These are phyloP conservation scores for Scheffersomyces amazonensis DNA, from an alignment of 805 yeast genomes.

Conservation along the genomic window DNA sequence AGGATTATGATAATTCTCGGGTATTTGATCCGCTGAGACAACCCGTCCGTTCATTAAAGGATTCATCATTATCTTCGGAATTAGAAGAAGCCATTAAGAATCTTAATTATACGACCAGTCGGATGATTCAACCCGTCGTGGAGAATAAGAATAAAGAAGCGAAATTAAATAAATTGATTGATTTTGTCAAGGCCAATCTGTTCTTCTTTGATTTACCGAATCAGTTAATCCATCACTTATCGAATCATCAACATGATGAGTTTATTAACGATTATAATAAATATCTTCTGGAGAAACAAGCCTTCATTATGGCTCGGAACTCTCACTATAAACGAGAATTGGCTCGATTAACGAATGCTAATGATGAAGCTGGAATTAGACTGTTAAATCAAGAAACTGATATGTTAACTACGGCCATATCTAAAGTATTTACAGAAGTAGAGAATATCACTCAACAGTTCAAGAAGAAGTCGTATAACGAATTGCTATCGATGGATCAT, in stretches of 20 bases:
- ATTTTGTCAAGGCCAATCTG: conserved; percentile 27
- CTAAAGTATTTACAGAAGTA: conserved; percentile 28
- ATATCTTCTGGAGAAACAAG: conserved; percentile 23
- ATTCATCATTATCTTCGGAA: conserved; percentile 28
- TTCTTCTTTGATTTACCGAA: conserved; percentile 38
- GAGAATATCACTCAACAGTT: conserved; percentile 32
- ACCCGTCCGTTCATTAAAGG: conserved; percentile 9
- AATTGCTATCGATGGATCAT: conserved; percentile 36
- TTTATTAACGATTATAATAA: conserved; percentile 33
- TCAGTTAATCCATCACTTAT: conserved; percentile 23
- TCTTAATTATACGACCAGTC: conserved; percentile 32
- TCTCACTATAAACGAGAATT: conserved; percentile 6
- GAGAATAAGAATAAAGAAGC: conserved; percentile 35
- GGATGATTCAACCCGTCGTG: conserved; percentile 39
- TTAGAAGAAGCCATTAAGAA: conserved; percentile 39
- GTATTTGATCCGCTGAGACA: conserved; percentile 35
- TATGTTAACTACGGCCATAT: conserved; percentile 24
- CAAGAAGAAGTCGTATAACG: conserved; percentile 31
- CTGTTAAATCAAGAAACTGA: conserved; percentile 20
- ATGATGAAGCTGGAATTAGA: conserved; percentile 11
- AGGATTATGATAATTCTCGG: conserved; percentile 29
- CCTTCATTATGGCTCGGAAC: conserved; percentile 8
- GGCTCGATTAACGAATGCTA: conserved; percentile 3
- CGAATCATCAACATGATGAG: conserved; percentile 29
- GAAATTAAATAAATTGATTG: conserved; percentile 32